Evolutionary conservation across 768 basidiomycete species (phyloP).

Genomic region (Pleurotus salmoneostramineus): DNA sequence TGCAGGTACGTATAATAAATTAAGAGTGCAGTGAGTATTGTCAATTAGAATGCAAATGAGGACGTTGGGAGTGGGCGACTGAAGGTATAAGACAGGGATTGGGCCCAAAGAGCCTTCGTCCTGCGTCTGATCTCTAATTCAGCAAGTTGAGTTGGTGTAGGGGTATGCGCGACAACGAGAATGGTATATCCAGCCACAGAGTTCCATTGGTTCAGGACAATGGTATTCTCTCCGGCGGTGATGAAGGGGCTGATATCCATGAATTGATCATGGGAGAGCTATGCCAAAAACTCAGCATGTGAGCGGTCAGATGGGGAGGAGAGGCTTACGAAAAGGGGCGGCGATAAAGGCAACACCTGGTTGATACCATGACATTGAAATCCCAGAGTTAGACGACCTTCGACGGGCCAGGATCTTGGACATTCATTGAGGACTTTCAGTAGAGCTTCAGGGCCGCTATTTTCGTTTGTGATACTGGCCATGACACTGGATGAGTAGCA

Average conservation of each 20-base stretch:
- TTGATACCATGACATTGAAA: not conserved
- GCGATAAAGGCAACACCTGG: not conserved
- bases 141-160: conserved; percentile 1
- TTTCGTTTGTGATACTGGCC: not conserved
- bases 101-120: not conserved
- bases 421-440: not conserved
- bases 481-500: conserved; percentile 1
- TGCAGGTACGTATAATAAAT: too few species aligned
- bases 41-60: not conserved
- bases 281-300: not conserved
- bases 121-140: conserved; percentile 1
- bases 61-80: not conserved
- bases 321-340: not conserved
- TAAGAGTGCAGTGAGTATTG: too few species aligned
- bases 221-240: not conserved
- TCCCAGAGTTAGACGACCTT: not conserved
- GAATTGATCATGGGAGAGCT: conserved; percentile 4
- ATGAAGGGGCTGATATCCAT: conserved; percentile 3
- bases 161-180: not conserved
- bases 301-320: not conserved
- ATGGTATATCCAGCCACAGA: not conserved
- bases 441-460: not conserved
- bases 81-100: not conserved
- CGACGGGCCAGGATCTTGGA: not conserved
- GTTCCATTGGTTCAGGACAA: not conserved